These are phyloP conservation scores for Warburgia ugandensis DNA, from an alignment of 164 flowering plant species.

Conservation along the genomic window DNA sequence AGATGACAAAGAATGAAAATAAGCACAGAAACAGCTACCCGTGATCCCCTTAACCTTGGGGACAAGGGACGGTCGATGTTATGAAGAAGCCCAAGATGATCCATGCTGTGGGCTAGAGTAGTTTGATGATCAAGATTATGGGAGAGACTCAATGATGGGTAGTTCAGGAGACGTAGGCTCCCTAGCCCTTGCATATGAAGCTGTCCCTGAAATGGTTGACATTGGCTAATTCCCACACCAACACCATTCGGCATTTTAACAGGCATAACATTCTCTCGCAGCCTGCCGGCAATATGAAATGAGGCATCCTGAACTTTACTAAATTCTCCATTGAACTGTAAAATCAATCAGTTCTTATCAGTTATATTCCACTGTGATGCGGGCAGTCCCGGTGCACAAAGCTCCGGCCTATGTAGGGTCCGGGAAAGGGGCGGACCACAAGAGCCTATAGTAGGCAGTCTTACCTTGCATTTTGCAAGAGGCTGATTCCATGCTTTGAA, in stretches of 20 bases:
- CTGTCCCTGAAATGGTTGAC: conserved; percentile 32
- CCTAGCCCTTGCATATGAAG: conserved; percentile 35
- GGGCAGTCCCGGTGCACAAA: no score
- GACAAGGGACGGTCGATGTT: conserved; percentile 34
- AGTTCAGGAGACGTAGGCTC: conserved; percentile 29
- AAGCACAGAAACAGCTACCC: conserved; percentile 25
- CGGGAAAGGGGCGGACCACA: no score
- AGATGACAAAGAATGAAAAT: no score
- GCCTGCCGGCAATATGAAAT: conserved; percentile 51
- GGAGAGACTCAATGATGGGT: conserved; percentile 22
- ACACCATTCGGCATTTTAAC: conserved; percentile 19
- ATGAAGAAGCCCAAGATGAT: conserved; percentile 41
- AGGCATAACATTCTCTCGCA: conserved; percentile 53
- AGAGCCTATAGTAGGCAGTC: no score
- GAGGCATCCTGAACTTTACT: conserved; percentile 67
- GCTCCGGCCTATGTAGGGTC: no score
- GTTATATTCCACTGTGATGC: not conserved
- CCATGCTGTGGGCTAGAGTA: conserved; percentile 33
- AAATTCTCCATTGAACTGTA: conserved; percentile 70
- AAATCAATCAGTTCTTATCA: conserved; percentile 7
- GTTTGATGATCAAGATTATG: conserved; percentile 25
- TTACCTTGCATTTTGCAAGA: no score
- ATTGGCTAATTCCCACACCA: conserved; percentile 24
- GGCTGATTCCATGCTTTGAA: no score
- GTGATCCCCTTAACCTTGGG: conserved; percentile 43